Evolutionary conservation across 164 flowering plant genomes (phyloP), one percentile per base, ranked within the genome.

Genomic region (Macadamia tetraphylla): DNA sequence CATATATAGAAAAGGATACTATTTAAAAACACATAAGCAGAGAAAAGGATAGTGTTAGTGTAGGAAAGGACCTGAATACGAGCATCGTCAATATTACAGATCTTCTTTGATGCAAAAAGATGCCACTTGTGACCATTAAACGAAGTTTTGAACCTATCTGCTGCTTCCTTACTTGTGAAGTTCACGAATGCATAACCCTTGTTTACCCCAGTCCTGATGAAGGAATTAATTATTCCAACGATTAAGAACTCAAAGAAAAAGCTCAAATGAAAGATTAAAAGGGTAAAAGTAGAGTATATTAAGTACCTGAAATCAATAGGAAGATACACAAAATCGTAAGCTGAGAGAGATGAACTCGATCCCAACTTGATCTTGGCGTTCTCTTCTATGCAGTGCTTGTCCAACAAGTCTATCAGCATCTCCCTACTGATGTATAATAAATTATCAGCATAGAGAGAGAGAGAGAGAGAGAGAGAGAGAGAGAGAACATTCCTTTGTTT

Each of bases 121-220:
- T 66, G 76, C 94, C 96, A 90, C 6, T 51, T 65, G 17, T 70
- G 60, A 9, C 53, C 29, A 48, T 82, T 65, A 1, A 68, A 61
- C 0, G 69, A 68, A 0, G 43, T 3, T 32, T 70, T 30, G 32
- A 88, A 75, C 60, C 66, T 84, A 79, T 78, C 74, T 3, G 73
- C 87, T 0, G 85, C 84, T 30, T 9, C 64, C 1, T 85, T 65
- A 15, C 70, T n/a, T 0, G 93, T 87, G 79, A 92, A 87, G 69
- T 92, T 92, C 0, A 88, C 98, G 64, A 92, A 92, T 0, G 98
- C 98, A 62, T 86, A 92, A 1, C 98, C 92, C 64, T 82, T 80
- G 77, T 88, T 87, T 51, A 74, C 63, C 40, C 71, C 68, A 7
- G 53, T 81, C 46, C 94, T 92, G 40, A 23, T 23, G 23, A 23